These are phyloP conservation scores for Brassica hybrid DNA, from an alignment of 441 rosid species.

Conservation along the genomic window DNA sequence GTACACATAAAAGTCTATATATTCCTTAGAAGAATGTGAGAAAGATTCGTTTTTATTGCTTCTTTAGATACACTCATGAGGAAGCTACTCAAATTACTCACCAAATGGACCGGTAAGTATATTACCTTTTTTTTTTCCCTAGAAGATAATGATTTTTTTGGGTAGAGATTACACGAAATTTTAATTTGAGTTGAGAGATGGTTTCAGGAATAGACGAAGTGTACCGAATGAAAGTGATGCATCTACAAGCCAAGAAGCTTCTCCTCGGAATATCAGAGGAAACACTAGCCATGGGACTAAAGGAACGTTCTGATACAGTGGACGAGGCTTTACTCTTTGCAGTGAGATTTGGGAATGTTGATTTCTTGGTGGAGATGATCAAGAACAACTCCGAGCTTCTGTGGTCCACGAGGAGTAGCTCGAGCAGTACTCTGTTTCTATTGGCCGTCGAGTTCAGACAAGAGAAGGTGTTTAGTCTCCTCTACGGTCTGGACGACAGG, in stretches of 20 bases:
- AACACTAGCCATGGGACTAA: conserved; percentile 35
- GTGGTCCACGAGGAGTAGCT: conserved; percentile 41
- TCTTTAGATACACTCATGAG: conserved; percentile 30
- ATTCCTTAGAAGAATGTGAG: not conserved
- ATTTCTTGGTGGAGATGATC: conserved; percentile 42
- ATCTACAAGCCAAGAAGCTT: conserved; percentile 43
- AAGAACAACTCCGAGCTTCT: conserved; percentile 45
- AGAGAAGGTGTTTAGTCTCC: conserved; percentile 48
- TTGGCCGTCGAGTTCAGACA: conserved; percentile 45
- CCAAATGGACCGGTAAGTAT: conserved; percentile 37
- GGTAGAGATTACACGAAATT: not conserved
- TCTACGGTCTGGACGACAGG: conserved; percentile 42
- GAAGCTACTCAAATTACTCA: conserved; percentile 28
- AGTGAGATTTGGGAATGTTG: conserved; percentile 44
- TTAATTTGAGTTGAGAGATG: conserved; percentile 1
- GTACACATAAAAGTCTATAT: conserved; percentile 4
- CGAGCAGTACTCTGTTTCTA: conserved; percentile 45
- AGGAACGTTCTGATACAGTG: conserved; percentile 43
- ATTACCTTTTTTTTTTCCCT: not conserved
- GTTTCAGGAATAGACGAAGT: conserved; percentile 40
- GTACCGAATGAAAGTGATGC: conserved; percentile 41
- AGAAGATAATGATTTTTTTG: not conserved
- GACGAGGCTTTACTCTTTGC: conserved; percentile 47
- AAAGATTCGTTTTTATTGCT: not conserved
- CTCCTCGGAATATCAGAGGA: conserved; percentile 41